Base-by-base conservation (phyloP, 352 stramenopile genomes). In the Phytophthora sansomeana region DNA sequence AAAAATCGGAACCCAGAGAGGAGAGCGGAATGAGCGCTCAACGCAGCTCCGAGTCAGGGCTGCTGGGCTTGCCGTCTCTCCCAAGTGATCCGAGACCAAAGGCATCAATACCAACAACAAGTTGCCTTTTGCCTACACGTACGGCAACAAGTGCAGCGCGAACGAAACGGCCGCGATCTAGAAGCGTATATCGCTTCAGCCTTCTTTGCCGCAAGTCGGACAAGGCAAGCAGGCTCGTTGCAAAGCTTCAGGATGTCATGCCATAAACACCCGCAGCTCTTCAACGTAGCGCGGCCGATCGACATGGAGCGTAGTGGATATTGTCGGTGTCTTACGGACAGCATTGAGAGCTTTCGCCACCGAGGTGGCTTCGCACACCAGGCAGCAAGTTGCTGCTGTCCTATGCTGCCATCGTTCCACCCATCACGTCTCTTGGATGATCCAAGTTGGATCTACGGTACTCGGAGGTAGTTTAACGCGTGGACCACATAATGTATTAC, bases 131-230 rank as follows among this genome's bases (percentile, higher is more conserved):
- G 21, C 21, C 21, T 24, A 50, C 8, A 8, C 17, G 33, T n/a
- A 33, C 41, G 44, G 26, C 51, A 39, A 38, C 41, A 63, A 24
- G 38, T 28, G 28, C 17, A 17, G 43, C 24, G 47, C 19, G 29
- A 39, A 52, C 7, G 59, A 67, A 68, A 68, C 60, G 51, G 60
- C 19, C 5, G 29, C 46, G 50, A 61, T 67, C 58, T 67, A 67
- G 58, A 62, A 67, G 2, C 26, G 21, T 58, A 54, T 48, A 64
- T 69, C 44, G 61, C 59, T 67, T 60, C 48, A 66, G 47, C 16
- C 24, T 53, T 53, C 50, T 35, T 26, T 49, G 21, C 24, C 14
- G 36, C 21, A 55, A 41, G 39, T 64, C 57, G 57, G 57, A 64
- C 49, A 67, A 60, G 52, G 61, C 38, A 29, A 36, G 44, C 39